Conservation (phyloP, 1,284 basidiomycete species). For the Vanrija pseudolonga region DNA sequence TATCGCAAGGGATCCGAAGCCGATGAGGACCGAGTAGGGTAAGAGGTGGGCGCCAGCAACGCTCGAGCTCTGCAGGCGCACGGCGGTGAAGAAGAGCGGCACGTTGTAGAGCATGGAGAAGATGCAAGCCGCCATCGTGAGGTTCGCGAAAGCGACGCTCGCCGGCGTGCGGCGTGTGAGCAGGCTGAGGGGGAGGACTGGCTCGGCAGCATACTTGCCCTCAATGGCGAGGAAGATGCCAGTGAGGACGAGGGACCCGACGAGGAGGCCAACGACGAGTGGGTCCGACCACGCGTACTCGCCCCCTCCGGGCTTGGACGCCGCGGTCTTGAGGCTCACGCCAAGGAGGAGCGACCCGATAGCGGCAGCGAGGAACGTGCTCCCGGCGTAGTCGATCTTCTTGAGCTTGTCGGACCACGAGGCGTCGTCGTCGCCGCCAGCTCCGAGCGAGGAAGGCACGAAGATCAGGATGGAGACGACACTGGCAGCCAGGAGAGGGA, state of each 20-base stretch:
- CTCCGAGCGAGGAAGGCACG: slow-evolving; percentile 10
- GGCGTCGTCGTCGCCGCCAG: slow-evolving; percentile 39
- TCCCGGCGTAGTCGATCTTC: slow-evolving; percentile 78
- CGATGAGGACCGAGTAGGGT: slow-evolving; percentile 61
- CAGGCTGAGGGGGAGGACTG: slow-evolving; percentile 76
- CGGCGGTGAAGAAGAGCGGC: slow-evolving; percentile 87
- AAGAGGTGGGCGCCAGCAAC: slow-evolving; percentile 76
- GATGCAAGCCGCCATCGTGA: slow-evolving; percentile 59
- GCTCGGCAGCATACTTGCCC: slow-evolving; percentile 65
- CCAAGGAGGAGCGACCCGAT: slow-evolving; percentile 71
- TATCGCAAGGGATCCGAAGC: slow-evolving; percentile 74
- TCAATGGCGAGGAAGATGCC: slow-evolving; percentile 67
- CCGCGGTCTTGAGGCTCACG: slow-evolving; percentile 68
- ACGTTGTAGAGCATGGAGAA: slow-evolving; percentile 84
- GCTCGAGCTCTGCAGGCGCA: slow-evolving; percentile 67
- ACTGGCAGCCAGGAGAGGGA: slow-evolving; percentile 35
- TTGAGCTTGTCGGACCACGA: slow-evolving; percentile 60
- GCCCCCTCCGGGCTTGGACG: slow-evolving; percentile 17
- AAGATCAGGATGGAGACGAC: slow-evolving; percentile 12
- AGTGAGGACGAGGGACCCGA: slow-evolving; percentile 56
- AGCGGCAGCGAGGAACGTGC: slow-evolving; percentile 66
- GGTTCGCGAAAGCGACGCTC: slow-evolving; percentile 71
- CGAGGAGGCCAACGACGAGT: slow-evolving; percentile 63
- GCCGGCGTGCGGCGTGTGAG: slow-evolving; percentile 64
- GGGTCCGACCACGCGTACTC: slow-evolving; percentile 62